These are phyloP conservation scores for Tuber borchii DNA, from an alignment of 495 filamentous ascomycete species.

Conservation along the genomic window DNA sequence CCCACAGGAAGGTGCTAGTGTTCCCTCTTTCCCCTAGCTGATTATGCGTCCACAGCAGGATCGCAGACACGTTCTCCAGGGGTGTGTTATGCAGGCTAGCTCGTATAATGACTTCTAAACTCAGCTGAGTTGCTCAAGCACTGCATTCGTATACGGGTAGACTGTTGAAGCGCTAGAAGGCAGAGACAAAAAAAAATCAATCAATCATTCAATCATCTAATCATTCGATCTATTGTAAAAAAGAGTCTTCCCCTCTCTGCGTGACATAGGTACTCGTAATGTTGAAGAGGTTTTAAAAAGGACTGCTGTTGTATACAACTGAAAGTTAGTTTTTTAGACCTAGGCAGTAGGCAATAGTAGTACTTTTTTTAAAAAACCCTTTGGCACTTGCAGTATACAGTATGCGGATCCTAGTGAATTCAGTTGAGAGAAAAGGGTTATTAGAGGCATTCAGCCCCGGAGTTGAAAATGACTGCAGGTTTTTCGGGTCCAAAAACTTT, in stretches of 20 bases:
- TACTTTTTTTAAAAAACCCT: no score
- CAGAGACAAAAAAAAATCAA: no score
- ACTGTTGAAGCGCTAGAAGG: not conserved
- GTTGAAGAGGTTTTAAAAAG: no score
- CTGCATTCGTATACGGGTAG: not conserved
- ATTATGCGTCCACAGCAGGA: not conserved
- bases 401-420: not conserved
- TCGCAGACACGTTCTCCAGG: no score
- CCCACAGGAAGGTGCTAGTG: not conserved
- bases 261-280: not conserved
- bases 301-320: no score
- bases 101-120: not conserved
- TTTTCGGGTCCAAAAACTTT: no score
- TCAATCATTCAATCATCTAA: no score
- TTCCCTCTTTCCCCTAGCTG: not conserved
- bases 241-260: not conserved
- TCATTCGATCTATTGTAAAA: not conserved
- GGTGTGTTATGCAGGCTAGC: not conserved
- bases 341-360: no score
- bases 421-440: not conserved
- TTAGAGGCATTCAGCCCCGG: no score
- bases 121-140: not conserved
- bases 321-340: no score
- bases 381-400: not conserved
- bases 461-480: no score